phyloP scores from a whole-genome alignment of 169 alveolate species.

The Besnoitia besnoiti region DNA sequence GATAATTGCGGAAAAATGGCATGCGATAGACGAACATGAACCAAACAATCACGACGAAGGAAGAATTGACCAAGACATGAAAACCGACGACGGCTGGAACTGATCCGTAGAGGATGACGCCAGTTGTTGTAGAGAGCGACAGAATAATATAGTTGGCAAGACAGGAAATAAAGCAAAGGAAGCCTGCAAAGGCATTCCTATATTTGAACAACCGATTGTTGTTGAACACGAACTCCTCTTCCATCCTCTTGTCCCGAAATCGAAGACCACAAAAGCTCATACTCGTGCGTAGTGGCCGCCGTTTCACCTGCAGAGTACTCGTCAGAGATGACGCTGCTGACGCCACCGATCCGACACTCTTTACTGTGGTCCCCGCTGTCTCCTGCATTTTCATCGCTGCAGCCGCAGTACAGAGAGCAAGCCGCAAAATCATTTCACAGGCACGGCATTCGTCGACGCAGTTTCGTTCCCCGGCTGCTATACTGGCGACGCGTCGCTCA shows the following conservation, averaged over 20 bases:
- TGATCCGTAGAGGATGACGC: neutral
- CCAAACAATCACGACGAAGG: neutral
- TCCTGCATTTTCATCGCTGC: slow-evolving; percentile 6
- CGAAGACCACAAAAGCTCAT: slow-evolving; percentile 1
- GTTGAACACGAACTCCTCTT: slow-evolving; percentile 34
- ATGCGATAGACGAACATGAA: slow-evolving; percentile 17
- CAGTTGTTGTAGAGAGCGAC: neutral
- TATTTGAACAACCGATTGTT: neutral
- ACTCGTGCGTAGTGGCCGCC: slow-evolving; percentile 23
- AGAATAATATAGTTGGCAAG: neutral
- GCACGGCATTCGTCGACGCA: too few species aligned
- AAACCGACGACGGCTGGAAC: neutral
- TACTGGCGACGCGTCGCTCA: too few species aligned
- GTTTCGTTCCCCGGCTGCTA: too few species aligned
- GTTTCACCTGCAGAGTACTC: neutral
- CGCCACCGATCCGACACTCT: neutral
- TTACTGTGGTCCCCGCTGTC: neutral
- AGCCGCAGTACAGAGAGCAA: neutral
- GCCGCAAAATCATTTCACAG: too few species aligned
- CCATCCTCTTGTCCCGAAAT: slow-evolving; percentile 27
- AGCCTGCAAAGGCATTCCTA: slow-evolving; percentile 34
- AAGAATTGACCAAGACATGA: neutral
- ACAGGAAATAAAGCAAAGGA: neutral
- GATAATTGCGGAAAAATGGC: neutral
- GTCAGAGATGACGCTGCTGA: neutral